Percentiles rank a stretch among this genome's conserved stretches.
phyloP scores from a whole-genome alignment of 2,329 filamentous ascomycete species.

The Alternaria infectoria region DNA sequence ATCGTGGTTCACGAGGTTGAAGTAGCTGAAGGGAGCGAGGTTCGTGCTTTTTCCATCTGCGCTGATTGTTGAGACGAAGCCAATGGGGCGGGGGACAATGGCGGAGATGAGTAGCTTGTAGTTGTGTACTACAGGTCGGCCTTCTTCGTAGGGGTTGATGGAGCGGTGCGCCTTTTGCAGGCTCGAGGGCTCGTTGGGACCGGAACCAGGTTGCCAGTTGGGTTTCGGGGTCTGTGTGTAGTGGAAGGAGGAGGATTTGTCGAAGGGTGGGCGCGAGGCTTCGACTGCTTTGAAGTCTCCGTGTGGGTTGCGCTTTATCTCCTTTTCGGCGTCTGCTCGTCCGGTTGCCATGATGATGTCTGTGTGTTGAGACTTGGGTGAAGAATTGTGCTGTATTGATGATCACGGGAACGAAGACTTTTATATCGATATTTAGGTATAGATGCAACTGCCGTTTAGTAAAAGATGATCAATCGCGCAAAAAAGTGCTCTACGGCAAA shows the following conservation, averaged over 20 bases:
- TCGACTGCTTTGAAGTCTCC: conserved; percentile 78
- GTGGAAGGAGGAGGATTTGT: conserved; percentile 56
- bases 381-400: neutral
- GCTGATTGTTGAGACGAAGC: conserved; percentile 64
- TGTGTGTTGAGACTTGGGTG: neutral
- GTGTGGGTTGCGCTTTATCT: conserved; percentile 69
- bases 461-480: conserved; percentile 7
- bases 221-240: conserved; percentile 70
- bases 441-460: neutral
- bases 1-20: conserved; percentile 82
- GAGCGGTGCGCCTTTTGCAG: conserved; percentile 68
- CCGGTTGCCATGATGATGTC: conserved; percentile 25
- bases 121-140: conserved; percentile 72
- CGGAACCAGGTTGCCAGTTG: conserved; percentile 69
- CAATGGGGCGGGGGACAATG: conserved; percentile 82
- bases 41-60: conserved; percentile 72
- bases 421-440: neutral
- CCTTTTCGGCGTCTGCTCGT: conserved; percentile 54
- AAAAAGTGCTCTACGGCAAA: conserved; percentile 13
- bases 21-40: conserved; percentile 87
- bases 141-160: conserved; percentile 80
- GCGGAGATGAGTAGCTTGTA: conserved; percentile 91
- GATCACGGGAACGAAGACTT: neutral
- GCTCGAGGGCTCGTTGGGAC: conserved; percentile 65
- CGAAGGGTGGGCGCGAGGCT: conserved; percentile 67